Percentiles rank a stretch among this genome's conserved stretches.
Conservation (phyloP, 176 grass and related monocot genomes). For the Oryza meridionalis region DNA sequence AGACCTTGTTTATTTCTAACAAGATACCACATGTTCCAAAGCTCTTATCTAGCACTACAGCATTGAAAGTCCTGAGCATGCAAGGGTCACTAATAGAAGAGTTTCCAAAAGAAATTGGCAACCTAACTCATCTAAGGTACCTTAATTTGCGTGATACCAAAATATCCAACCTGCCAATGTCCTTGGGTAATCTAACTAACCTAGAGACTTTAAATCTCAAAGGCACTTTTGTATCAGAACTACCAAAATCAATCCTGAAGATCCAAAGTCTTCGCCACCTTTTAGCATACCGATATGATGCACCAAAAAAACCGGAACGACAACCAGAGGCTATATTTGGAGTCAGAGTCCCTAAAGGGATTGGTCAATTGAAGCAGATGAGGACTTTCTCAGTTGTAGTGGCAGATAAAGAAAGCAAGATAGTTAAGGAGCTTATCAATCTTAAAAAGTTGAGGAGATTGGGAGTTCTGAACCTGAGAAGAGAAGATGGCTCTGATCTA, state of each 20-base stretch:
- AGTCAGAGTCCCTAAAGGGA: neutral
- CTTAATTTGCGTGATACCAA: constrained; percentile 21
- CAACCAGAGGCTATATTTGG: neutral
- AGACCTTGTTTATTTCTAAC: constrained; percentile 11
- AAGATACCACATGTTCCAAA: constrained; percentile 6
- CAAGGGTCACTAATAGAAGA: constrained; percentile 1
- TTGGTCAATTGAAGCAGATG: constrained; percentile 21
- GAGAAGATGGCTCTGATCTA: constrained; percentile 26
- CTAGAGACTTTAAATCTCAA: constrained; percentile 19
- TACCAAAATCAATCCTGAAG: constrained; percentile 10
- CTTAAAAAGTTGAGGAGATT: constrained; percentile 25
- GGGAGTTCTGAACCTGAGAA: constrained; percentile 12
- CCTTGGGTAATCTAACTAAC: constrained; percentile 31
- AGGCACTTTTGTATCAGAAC: constrained; percentile 5
- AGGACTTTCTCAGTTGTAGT: constrained; percentile 13
- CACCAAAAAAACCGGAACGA: neutral
- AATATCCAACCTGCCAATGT: neutral
- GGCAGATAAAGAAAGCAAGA: constrained; percentile 8
- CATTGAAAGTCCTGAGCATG: constrained; percentile 30
- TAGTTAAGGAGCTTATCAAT: constrained; percentile 25
- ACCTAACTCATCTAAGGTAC: constrained; percentile 22
- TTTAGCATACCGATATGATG: constrained; percentile 2
- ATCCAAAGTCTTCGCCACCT: constrained; percentile 14
- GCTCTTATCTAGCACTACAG: constrained; percentile 1
- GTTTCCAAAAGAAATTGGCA: constrained; percentile 21